Percentiles rank a stretch among this genome's conserved stretches.
Evolutionary conservation across 2,329 filamentous ascomycete species (phyloP).

Genomic region (Cladophialophora psammophila): DNA sequence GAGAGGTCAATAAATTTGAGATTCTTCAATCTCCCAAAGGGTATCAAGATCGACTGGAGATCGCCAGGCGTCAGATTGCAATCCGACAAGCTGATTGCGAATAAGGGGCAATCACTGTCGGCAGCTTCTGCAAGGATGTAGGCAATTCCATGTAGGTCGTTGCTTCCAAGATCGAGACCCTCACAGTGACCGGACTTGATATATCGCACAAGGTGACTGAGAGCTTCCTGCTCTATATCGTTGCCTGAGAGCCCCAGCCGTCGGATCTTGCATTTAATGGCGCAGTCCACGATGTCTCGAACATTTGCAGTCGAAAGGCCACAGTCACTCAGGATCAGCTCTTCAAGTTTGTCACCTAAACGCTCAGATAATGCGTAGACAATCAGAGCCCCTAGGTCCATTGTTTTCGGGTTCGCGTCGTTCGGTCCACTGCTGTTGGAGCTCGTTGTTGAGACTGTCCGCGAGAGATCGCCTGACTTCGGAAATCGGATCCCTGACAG

Average conservation of each 20-base stretch:
- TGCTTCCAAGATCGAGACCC: slow-evolving; percentile 87
- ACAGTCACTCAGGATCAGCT: slow-evolving; percentile 84
- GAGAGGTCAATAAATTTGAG: slow-evolving; percentile 92
- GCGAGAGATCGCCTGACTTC: slow-evolving; percentile 39
- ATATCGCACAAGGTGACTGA: slow-evolving; percentile 79
- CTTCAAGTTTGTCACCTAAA: slow-evolving; percentile 77
- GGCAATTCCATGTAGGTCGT: slow-evolving; percentile 66
- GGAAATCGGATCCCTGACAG: slow-evolving; percentile 83
- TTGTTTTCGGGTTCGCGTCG: slow-evolving; percentile 33
- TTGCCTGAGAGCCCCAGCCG: slow-evolving; percentile 86
- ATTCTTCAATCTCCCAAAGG: slow-evolving; percentile 71
- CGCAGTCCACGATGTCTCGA: slow-evolving; percentile 78
- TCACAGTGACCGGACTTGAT: slow-evolving; percentile 79
- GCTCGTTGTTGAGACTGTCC: slow-evolving; percentile 35
- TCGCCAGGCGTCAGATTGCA: slow-evolving; percentile 79
- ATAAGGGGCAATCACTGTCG: slow-evolving; percentile 64
- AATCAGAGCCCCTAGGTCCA: slow-evolving; percentile 71
- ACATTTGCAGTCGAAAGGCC: slow-evolving; percentile 75
- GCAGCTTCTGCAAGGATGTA: slow-evolving; percentile 60
- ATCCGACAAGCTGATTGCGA: slow-evolving; percentile 84
- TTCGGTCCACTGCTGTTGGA: slow-evolving; percentile 19
- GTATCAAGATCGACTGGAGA: slow-evolving; percentile 77
- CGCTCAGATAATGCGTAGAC: slow-evolving; percentile 78
- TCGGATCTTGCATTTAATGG: slow-evolving; percentile 77
- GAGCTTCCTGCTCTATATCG: slow-evolving; percentile 73